Base-by-base conservation (phyloP, 177 flowering plant genomes). In the Vitis hybrid region DNA sequence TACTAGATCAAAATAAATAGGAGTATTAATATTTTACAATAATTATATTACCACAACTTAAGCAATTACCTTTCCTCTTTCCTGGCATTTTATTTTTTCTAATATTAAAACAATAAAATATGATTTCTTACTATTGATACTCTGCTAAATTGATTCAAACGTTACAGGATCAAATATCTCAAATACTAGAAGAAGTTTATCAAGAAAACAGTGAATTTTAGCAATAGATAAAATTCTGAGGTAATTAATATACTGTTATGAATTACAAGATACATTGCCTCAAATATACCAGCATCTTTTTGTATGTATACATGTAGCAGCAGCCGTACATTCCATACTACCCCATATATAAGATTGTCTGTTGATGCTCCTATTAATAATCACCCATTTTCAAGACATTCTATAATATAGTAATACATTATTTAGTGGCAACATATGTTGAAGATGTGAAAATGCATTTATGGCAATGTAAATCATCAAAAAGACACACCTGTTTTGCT, bases 401-500 rank as follows among this genome's bases (percentile, higher is more conserved):
- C 60, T n/a, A 12, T 52, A 52, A 14, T 52, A 52, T 21, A 21
- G 24, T 48, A 17, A 50, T 35, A 18, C 24, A 21, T 21, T 35
- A 68, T 1, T 58, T 13, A 17, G 21, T 3, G 3, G 7, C 21
- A 9, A 1, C 2, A 17, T 9, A 13, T 58, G 10, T 58, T 58
- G 3, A 19, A 17, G n/a, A 17, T 4, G 3, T 21, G 54, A 6
- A 60, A 51, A 69, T n/a, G 48, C 11, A 35, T 17, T n/a, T 1
- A 55, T 19, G 17, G 27, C 61, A 15, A 49, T 14, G 19, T 7
- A 61, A 10, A 19, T 60, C 21, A 32, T 10, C 11, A 21, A 51
- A 46, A 68, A 48, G 10, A n/a, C 56, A 62, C 30, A 90, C 98
- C 93, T 87, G 75, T 80, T 81, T 83, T 73, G 98, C 98, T 56